Percentiles rank a stretch among this genome's conserved stretches.
Conservation (phyloP, 1,284 basidiomycete genomes). For the Naganishia albida region DNA sequence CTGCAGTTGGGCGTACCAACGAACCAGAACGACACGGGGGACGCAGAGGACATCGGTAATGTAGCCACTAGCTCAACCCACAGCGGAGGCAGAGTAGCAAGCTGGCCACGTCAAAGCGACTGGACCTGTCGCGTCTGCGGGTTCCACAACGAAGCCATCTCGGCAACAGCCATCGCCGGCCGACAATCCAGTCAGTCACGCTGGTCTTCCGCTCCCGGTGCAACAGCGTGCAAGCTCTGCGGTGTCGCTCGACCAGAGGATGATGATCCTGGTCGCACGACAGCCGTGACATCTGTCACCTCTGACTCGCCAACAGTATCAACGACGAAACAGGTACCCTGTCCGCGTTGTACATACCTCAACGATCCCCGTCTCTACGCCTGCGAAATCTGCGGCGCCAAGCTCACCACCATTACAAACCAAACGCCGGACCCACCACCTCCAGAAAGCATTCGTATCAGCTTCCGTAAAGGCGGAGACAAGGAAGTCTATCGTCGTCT, state of each 20-base stretch:
- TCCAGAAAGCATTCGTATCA: conserved; percentile 64
- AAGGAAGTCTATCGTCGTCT: conserved; percentile 78
- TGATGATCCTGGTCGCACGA: neutral
- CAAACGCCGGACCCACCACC: neutral
- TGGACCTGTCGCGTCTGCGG: conserved; percentile 89
- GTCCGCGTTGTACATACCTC: conserved; percentile 86
- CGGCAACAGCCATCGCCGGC: neutral
- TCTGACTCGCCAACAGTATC: neutral
- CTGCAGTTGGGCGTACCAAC: conserved; percentile 61
- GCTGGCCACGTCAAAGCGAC: neutral
- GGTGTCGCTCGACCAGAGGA: conserved; percentile 53
- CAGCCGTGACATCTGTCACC: neutral
- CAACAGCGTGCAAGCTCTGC: conserved; percentile 69
- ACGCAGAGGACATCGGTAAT: conserved; percentile 6
- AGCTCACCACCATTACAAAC: conserved; percentile 55
- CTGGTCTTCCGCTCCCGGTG: conserved; percentile 47
- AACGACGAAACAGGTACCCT: conserved; percentile 58
- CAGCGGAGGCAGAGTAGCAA: neutral
- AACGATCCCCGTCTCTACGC: conserved; percentile 73
- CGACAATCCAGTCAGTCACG: neutral
- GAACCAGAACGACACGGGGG: neutral
- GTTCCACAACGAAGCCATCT: conserved; percentile 63
- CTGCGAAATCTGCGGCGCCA: conserved; percentile 87
- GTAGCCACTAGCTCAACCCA: neutral
- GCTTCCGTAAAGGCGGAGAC: conserved; percentile 88